Evolutionary conservation across 176 grass and related monocot species (phyloP).

Genomic region (Hordeum vulgare): DNA sequence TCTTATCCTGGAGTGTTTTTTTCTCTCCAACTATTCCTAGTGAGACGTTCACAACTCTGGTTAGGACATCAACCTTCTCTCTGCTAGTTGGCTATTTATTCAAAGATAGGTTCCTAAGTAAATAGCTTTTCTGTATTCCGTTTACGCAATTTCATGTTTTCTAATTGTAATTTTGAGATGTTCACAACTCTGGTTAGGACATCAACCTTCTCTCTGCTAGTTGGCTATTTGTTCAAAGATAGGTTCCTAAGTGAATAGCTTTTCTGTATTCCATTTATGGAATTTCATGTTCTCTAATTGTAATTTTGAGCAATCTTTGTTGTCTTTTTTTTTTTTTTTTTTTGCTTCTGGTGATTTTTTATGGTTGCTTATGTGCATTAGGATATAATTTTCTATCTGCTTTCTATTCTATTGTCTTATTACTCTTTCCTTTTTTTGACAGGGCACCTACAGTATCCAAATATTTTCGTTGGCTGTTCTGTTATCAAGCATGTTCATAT

Average conservation of each 20-base stretch:
- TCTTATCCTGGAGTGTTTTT: background rate
- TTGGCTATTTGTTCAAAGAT: background rate
- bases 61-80: background rate
- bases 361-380: background rate
- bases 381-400: background rate
- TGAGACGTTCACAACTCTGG: background rate
- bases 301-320: background rate
- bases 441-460: slow-evolving; percentile 97
- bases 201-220: background rate
- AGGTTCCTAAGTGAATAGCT: background rate
- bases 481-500: slow-evolving; percentile 98
- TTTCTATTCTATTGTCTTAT: background rate
- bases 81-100: background rate
- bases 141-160: background rate
- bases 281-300: background rate
- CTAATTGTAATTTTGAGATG: background rate
- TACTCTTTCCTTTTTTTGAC: slow-evolving; percentile 18
- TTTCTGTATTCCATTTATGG: background rate
- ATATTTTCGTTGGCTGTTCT: slow-evolving; percentile 97
- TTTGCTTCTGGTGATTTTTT: slow-evolving; percentile 9
- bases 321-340: background rate
- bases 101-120: background rate
- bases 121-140: background rate
- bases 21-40: background rate
- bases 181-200: background rate